These are phyloP conservation scores for Kitagawia praeruptora DNA, from an alignment of 129 eudicot species.

Conservation along the genomic window DNA sequence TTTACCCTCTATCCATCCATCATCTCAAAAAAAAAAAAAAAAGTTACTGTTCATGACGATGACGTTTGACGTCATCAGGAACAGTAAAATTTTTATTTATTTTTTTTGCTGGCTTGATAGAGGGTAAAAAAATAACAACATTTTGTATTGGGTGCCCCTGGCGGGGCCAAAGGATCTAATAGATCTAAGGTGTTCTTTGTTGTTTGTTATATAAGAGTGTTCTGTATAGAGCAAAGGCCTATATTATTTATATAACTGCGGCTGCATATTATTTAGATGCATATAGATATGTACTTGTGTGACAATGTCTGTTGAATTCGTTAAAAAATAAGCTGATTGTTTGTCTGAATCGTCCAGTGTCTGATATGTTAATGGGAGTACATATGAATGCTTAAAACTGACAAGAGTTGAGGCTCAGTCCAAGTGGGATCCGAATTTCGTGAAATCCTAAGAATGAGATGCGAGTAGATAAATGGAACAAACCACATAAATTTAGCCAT, in stretches of 20 bases:
- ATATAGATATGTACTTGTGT: not conserved
- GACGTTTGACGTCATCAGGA: too few relatives aligned
- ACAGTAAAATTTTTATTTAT: too few relatives aligned
- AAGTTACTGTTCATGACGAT: too few relatives aligned
- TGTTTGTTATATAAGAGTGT: too few relatives aligned
- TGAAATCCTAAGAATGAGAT: not conserved
- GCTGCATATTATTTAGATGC: not conserved
- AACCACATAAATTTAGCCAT: not conserved
- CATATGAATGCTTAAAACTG: not conserved
- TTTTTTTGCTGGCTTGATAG: too few relatives aligned
- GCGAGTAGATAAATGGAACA: not conserved
- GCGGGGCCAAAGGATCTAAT: too few relatives aligned
- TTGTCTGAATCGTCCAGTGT: not conserved
- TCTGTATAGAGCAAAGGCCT: too few relatives aligned
- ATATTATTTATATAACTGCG: not conserved
- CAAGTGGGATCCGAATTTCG: not conserved
- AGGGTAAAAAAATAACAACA: too few relatives aligned
- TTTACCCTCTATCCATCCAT: too few relatives aligned
- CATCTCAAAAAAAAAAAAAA: too few relatives aligned
- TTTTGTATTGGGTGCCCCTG: too few relatives aligned
- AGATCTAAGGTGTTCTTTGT: too few relatives aligned
- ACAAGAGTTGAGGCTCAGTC: not conserved
- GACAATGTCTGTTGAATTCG: not conserved
- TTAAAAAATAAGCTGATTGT: not conserved
- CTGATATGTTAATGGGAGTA: not conserved